These are phyloP conservation scores for Rhodotorula glutinis DNA, from an alignment of 1,284 basidiomycete species.

Conservation along the genomic window DNA sequence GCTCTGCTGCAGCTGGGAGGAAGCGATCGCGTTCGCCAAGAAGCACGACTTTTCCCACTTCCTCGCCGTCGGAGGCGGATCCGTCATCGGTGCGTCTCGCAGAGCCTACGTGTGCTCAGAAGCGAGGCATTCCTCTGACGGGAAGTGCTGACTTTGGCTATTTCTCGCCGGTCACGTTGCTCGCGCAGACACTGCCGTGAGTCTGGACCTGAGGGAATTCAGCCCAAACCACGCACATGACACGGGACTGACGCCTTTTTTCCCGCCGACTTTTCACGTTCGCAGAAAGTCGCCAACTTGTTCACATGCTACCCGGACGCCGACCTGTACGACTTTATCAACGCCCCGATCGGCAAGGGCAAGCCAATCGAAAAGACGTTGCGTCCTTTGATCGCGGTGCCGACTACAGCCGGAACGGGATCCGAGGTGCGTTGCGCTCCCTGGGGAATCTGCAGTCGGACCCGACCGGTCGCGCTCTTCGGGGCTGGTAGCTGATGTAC, in stretches of 20 bases:
- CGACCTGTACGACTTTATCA: conserved; percentile 87
- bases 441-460: too few relatives aligned
- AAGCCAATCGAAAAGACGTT: conserved; percentile 64
- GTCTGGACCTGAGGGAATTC: not conserved
- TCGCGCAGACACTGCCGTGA: not conserved
- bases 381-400: conserved; percentile 84
- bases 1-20: conserved; percentile 60
- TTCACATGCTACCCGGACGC: conserved; percentile 76
- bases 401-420: conserved; percentile 96
- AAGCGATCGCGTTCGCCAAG: conserved; percentile 84
- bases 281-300: conserved; percentile 65
- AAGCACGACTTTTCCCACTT: conserved; percentile 87
- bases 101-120: too few relatives aligned
- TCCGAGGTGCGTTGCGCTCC: conserved; percentile 56
- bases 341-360: conserved; percentile 92
- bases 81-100: conserved; percentile 65
- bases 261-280: not conserved
- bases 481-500: too few relatives aligned
- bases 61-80: conserved; percentile 73
- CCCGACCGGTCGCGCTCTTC: too few relatives aligned
- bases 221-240: conserved; percentile 11
- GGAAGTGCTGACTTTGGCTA: not conserved
- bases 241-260: not conserved
- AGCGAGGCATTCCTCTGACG: too few relatives aligned
- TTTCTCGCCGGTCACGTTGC: too few relatives aligned